phyloP scores from a whole-genome alignment of 768 basidiomycete genomes.

The Boletus sensibilis region DNA sequence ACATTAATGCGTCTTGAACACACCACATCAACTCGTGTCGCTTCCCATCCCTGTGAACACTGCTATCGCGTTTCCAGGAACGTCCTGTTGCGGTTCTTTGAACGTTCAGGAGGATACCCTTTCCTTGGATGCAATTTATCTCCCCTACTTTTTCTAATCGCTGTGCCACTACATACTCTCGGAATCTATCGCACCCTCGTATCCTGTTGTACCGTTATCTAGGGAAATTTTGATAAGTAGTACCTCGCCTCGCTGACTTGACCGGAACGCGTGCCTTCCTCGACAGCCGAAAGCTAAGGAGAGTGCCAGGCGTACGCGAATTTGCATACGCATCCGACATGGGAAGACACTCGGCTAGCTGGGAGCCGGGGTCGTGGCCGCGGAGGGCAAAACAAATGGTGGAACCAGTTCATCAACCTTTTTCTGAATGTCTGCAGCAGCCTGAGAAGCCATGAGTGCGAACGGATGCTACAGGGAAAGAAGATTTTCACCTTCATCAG shows the following conservation, averaged over 20 bases:
- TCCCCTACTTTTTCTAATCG: slow-evolving; percentile 19
- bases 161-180: slow-evolving; percentile 21
- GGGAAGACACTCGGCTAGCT: slow-evolving; percentile 9
- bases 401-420: slow-evolving; percentile 69
- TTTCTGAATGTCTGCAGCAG: slow-evolving; percentile 70
- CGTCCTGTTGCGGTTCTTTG: slow-evolving; percentile 14
- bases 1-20: too few relatives aligned
- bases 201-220: slow-evolving; percentile 33
- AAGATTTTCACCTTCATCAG: slow-evolving; percentile 60
- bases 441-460: slow-evolving; percentile 40
- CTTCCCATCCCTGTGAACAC: slow-evolving; percentile 12
- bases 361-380: slow-evolving; percentile 28
- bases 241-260: slow-evolving; percentile 12
- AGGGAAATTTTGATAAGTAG: slow-evolving; percentile 23
- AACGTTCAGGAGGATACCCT: slow-evolving; percentile 30
- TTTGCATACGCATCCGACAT: slow-evolving; percentile 1
- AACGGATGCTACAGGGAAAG: slow-evolving; percentile 3
- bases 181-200: slow-evolving; percentile 22
- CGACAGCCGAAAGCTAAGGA: slow-evolving; percentile 6
- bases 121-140: slow-evolving; percentile 19
- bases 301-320: slow-evolving; percentile 1
- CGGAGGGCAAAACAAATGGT: slow-evolving; percentile 35
- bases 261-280: background rate
- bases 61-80: slow-evolving; percentile 17
- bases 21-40: too few relatives aligned